Evolutionary conservation across 2,329 filamentous ascomycete species (phyloP).

Genomic region (Calonectria pseudoreteaudii): DNA sequence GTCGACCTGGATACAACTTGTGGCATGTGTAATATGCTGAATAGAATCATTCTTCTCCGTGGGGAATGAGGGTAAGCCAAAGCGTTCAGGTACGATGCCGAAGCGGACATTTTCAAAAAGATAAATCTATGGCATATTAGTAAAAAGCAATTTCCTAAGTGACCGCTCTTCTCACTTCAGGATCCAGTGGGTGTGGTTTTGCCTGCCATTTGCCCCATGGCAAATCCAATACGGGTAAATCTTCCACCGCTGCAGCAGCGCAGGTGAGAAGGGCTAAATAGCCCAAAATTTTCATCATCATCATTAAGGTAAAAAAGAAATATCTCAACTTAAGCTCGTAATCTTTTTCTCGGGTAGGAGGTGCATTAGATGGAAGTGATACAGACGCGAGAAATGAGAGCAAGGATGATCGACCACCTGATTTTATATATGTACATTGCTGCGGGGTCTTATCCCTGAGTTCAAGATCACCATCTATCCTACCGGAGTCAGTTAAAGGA

Average conservation of each 20-base stretch:
- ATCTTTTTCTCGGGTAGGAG: too few species aligned
- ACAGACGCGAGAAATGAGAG: fast-evolving
- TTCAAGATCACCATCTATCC: not conserved
- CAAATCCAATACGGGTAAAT: not conserved
- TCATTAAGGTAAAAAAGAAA: not conserved
- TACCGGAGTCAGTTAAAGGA: not conserved
- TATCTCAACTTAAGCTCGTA: not conserved
- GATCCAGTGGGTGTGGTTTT: not conserved
- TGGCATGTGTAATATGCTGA: not conserved
- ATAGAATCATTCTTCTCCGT: not conserved
- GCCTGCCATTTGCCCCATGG: constrained; percentile 16
- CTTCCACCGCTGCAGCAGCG: not conserved
- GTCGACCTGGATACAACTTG: constrained; percentile 17
- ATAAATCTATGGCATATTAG: constrained; percentile 5
- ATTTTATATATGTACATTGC: not conserved
- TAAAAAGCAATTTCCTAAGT: too few species aligned
- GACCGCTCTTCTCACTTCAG: not conserved
- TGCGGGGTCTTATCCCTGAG: not conserved
- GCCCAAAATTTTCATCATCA: not conserved
- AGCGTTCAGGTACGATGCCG: constrained; percentile 10
- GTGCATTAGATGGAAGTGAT: not conserved
- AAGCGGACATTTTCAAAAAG: constrained; percentile 26
- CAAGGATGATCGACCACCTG: not conserved
- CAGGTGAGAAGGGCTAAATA: not conserved
- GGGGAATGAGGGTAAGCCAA: constrained; percentile 4